Base-by-base conservation (phyloP, 2,329 filamentous ascomycete species). In the Fusarium subglutinans region DNA sequence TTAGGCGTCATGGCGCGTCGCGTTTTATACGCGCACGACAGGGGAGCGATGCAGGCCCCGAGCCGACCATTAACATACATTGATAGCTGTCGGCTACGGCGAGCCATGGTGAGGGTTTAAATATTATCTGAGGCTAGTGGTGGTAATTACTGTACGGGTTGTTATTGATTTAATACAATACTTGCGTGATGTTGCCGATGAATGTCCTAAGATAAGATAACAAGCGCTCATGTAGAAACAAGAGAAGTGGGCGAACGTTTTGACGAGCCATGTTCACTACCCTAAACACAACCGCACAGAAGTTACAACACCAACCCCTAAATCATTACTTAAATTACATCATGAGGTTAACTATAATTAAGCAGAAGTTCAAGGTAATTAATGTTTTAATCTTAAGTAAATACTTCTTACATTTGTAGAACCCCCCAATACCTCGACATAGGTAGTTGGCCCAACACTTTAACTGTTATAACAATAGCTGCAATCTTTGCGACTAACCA, bases 371-470 rank as follows among this genome's bases (percentile, higher is more conserved):
- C 0, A 37, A 37, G 1, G 9, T 18, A 1, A 10, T 17, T 18
- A 0, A 37, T 0, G 18, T 10, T 9, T 5, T 37, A 0, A 37
- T 18, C 15, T 1, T 9, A 17, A 10, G 17, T 1, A 37, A 2
- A 37, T 9, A 10, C 18, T 37, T 18, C 35, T 1, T 37, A 1
- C 17, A 10, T 0, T 37, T 0, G 2, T 37, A 5, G 4, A 0
- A 9, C 0, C 18, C 1, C 8, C 17, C 1, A 5, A 18, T 0
- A 35, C 33, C 14, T 17, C 14, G 33, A 35, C 3, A 1, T 35
- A 1, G 33, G 33, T 9, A 1, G 2, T 8, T 4, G 2, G 33
- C 7, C 33, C 7, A 35, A 14, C 3, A 35, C 1, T 35, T 35
- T 0, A 2, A 35, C 4, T 9, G 0, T 15, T 7, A 15, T 1